phyloP scores from a whole-genome alignment of 305 asterid species.

The Fraxinus dipetala region DNA sequence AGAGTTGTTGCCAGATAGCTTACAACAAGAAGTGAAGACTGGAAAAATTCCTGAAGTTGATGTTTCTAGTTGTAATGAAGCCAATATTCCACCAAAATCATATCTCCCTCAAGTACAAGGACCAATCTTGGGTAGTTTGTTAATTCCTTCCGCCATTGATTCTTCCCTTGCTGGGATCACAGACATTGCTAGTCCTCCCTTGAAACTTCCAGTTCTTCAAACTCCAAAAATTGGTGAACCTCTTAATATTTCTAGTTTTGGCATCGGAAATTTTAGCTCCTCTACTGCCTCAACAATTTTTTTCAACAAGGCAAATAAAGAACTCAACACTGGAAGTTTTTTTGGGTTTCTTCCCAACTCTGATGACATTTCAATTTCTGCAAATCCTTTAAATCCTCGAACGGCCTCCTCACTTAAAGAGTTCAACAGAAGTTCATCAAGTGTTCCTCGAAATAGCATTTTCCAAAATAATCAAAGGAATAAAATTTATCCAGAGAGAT shows the following conservation, averaged over 20 bases:
- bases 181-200: conserved; percentile 22
- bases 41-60: conserved; percentile 58
- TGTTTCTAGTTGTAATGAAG: conserved; percentile 25
- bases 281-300: conserved; percentile 15
- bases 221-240: conserved; percentile 28
- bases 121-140: conserved; percentile 56
- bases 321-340: conserved; percentile 22
- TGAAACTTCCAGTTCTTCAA: conserved; percentile 20
- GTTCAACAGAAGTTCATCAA: conserved; percentile 26
- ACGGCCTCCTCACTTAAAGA: conserved; percentile 27
- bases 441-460: conserved; percentile 20
- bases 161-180: conserved; percentile 16
- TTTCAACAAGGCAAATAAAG: conserved; percentile 30
- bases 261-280: conserved; percentile 22
- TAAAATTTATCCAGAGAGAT: conserved; percentile 20
- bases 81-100: conserved; percentile 31
- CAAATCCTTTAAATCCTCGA: conserved; percentile 19
- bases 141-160: conserved; percentile 32
- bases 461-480: conserved; percentile 23
- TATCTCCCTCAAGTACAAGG: conserved; percentile 40
- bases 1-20: conserved; percentile 67
- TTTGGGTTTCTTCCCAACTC: conserved; percentile 29
- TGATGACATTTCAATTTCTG: conserved; percentile 19
- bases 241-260: conserved; percentile 11
- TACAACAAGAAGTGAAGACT: conserved; percentile 63